A percentile compares a stretch with the other conserved stretches of the same genome.
These are phyloP conservation scores for Macadamia integrifolia DNA, from an alignment of 164 flowering plant species.

Conservation along the genomic window DNA sequence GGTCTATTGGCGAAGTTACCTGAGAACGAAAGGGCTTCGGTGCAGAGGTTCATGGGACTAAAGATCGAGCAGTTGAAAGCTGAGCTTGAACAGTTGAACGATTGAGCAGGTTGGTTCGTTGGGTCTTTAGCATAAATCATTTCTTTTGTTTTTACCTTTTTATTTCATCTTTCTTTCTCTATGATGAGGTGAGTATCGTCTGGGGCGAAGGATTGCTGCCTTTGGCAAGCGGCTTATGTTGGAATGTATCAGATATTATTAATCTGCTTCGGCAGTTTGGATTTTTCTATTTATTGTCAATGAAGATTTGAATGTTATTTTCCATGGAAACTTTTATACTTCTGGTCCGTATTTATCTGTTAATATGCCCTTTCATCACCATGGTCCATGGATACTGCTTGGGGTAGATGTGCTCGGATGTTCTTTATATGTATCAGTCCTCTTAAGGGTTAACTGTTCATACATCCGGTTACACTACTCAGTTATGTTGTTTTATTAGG, in stretches of 20 bases:
- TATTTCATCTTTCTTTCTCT: background rate
- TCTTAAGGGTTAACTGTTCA: background rate
- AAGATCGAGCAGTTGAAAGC: slow-evolving; percentile 96
- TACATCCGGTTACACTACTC: background rate
- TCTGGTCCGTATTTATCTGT: background rate
- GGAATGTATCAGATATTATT: background rate
- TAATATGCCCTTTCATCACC: background rate
- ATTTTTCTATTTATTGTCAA: background rate
- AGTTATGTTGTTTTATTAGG: background rate
- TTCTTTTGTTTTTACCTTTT: background rate
- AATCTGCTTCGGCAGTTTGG: background rate
- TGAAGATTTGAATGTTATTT: background rate
- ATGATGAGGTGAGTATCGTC: background rate
- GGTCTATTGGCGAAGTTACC: slow-evolving; percentile 49
- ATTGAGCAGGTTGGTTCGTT: slow-evolving; percentile 36
- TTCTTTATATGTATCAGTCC: background rate
- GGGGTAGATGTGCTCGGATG: background rate
- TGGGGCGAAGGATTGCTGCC: background rate
- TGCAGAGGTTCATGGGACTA: slow-evolving; percentile 88
- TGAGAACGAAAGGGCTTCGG: slow-evolving; percentile 43
- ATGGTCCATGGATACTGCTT: background rate
- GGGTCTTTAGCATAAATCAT: background rate
- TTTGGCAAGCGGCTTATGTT: background rate
- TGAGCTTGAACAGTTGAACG: slow-evolving; percentile 76
- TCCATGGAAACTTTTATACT: background rate